Evolutionary conservation across 805 yeast genomes (phyloP), one percentile per base, ranked within the genome.

Genomic region (Candida chilensis): DNA sequence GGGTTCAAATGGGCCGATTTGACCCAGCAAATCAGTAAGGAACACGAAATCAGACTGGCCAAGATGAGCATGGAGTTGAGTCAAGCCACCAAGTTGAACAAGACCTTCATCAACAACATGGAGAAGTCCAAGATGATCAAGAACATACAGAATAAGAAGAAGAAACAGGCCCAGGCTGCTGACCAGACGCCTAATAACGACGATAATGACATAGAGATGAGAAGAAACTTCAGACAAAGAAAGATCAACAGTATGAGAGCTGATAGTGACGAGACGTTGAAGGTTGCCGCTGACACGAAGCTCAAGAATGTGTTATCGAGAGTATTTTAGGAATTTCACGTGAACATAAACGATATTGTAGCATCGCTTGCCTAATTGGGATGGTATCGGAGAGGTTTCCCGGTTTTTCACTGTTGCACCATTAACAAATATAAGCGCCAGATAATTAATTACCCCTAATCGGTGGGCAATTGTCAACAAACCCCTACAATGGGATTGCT

Each of bases 1-100:
- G 87, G 90, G 2, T 92, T 90, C 68, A 92, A 92, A 50, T 92
- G 98, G 98, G 68, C 80, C 33, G 94, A 92, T 47, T 64, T 92
- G 49, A 88, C 96, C 3, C 94, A 82, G 50, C 96, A 90, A 50
- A 83, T 90, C 39, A 87, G 95, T 3, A 74, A 74, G 45, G 97
- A 92, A 57, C 79, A 81, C 39, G 96, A 88, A 52, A 68, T 79
- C 26, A 77, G 95, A 53, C 94, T 87, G 46, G 75, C 90, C 31
- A 87, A 84, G 57, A 63, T 90, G 47, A 78, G 87, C 38, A 72
- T 94, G 36, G 97, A 92, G 53, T 72, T 92, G 21, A 71, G 94
- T 1, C 95, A 86, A 52, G 95, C 94, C 24, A 81, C 78, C 33
- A 81, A 84, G 42, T 68, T 90, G 52, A 88, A 88, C 60, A 85